phyloP scores from a whole-genome alignment of 495 filamentous ascomycete genomes.

The Hyaloscypha bicolor region DNA sequence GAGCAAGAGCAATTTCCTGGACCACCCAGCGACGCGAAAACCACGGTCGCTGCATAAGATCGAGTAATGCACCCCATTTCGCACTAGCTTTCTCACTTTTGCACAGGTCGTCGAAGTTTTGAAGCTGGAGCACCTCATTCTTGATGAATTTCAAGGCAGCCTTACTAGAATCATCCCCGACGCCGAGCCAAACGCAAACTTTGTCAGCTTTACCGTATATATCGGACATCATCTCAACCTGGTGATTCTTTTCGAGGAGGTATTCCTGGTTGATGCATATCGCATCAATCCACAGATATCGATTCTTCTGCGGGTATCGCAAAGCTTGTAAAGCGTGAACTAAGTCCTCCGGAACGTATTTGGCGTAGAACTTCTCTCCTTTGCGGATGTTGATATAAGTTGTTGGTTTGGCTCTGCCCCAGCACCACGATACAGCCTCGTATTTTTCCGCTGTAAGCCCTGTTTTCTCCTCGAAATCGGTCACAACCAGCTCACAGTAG shows the following conservation, averaged over 20 bases:
- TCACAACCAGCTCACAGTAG: too few species aligned
- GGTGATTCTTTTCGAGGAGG: conserved; percentile 26
- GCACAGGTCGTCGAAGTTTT: conserved; percentile 29
- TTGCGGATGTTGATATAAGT: conserved; percentile 34
- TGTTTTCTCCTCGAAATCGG: too few species aligned
- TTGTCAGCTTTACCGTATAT: conserved; percentile 26
- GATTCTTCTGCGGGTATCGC: not conserved
- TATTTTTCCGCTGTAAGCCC: not conserved
- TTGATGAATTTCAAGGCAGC: conserved; percentile 17
- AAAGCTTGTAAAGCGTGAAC: not conserved
- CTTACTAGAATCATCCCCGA: not conserved
- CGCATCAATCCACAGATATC: not conserved
- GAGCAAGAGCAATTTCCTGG: conserved; percentile 41
- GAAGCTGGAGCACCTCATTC: conserved; percentile 19
- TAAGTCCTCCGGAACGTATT: not conserved
- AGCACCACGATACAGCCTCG: conserved; percentile 3
- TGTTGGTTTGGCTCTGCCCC: conserved; percentile 4
- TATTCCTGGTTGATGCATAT: conserved; percentile 9
- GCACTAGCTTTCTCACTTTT: conserved; percentile 12
- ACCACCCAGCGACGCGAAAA: conserved; percentile 40
- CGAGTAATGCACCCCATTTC: conserved; percentile 33
- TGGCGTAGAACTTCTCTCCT: not conserved
- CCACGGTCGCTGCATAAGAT: conserved; percentile 38
- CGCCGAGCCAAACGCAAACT: conserved; percentile 15
- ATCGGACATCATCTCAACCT: conserved; percentile 33